These are phyloP conservation scores for Globisporangium canariense DNA, from an alignment of 352 stramenopile genomes.

Conservation along the genomic window DNA sequence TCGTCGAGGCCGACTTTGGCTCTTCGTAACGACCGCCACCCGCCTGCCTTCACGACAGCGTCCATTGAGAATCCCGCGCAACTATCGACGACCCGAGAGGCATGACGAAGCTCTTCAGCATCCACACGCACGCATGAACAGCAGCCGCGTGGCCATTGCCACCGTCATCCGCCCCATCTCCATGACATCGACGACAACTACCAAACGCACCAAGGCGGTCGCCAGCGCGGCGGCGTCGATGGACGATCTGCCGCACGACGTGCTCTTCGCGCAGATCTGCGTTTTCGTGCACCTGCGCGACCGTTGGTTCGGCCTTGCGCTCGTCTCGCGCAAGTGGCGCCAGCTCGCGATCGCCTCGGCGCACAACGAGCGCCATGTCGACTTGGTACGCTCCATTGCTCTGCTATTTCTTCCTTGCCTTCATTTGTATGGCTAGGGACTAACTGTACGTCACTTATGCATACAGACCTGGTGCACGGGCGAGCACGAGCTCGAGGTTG, in stretches of 20 bases:
- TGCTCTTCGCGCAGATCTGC: constrained; percentile 46
- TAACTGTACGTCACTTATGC: background rate
- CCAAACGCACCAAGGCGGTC: constrained; percentile 2
- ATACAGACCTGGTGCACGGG: constrained; percentile 68
- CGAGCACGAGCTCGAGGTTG: constrained; percentile 50
- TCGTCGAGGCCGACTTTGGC: background rate
- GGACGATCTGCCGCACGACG: constrained; percentile 38
- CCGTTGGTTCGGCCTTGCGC: constrained; percentile 46
- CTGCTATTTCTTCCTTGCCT: background rate
- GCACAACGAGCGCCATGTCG: constrained; percentile 39
- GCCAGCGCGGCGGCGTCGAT: constrained; percentile 14
- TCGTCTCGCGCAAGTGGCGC: constrained; percentile 57
- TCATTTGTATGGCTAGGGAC: background rate
- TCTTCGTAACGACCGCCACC: background rate
- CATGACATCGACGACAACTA: background rate
- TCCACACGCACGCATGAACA: background rate
- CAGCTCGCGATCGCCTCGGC: constrained; percentile 54
- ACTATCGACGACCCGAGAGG: background rate
- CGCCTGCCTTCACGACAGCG: no score
- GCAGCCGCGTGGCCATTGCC: background rate
- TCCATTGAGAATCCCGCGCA: background rate
- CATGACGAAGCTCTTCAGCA: constrained; percentile 6
- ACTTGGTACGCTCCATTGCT: constrained; percentile 37
- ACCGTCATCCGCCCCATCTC: background rate
- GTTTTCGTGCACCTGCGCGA: constrained; percentile 55